Conservation (phyloP, 208 protist species). For the Borovskyia barvae region DNA sequence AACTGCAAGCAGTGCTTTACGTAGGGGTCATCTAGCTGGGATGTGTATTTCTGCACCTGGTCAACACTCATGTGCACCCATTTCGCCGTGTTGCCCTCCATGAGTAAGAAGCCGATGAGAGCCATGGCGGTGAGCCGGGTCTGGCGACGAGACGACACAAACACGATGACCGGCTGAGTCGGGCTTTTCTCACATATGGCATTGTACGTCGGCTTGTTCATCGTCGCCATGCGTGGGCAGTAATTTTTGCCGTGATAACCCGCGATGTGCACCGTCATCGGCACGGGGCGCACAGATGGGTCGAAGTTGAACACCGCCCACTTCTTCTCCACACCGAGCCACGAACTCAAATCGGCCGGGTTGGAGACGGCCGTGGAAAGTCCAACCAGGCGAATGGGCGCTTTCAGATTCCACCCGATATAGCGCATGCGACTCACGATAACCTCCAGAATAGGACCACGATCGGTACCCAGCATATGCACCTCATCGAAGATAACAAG, state of each 20-base stretch:
- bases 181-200: slow-evolving; percentile 95
- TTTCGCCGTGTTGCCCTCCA: slow-evolving; percentile 92
- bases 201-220: slow-evolving; percentile 99
- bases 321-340: slow-evolving; percentile 95
- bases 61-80: slow-evolving; percentile 92
- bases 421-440: slow-evolving; percentile 99
- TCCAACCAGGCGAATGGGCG: slow-evolving; percentile 96
- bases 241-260: slow-evolving; percentile 98
- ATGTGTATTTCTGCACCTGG: slow-evolving; percentile 82
- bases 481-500: slow-evolving; percentile 99
- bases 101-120: slow-evolving; percentile 93
- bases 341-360: slow-evolving; percentile 97
- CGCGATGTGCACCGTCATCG: slow-evolving; percentile 95
- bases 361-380: slow-evolving; percentile 99
- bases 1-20: slow-evolving; percentile 96
- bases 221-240: slow-evolving; percentile 98
- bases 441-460: slow-evolving; percentile 98
- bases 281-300: slow-evolving; percentile 97
- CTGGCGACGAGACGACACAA: slow-evolving; percentile 98
- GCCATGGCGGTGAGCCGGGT: slow-evolving; percentile 99
- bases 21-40: slow-evolving; percentile 80
- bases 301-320: slow-evolving; percentile 98
- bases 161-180: slow-evolving; percentile 98
- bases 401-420: slow-evolving; percentile 93
- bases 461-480: slow-evolving; percentile 98